These are phyloP conservation scores for Xylaria sp. DNA, from an alignment of 2,329 filamentous ascomycete genomes.

Conservation along the genomic window DNA sequence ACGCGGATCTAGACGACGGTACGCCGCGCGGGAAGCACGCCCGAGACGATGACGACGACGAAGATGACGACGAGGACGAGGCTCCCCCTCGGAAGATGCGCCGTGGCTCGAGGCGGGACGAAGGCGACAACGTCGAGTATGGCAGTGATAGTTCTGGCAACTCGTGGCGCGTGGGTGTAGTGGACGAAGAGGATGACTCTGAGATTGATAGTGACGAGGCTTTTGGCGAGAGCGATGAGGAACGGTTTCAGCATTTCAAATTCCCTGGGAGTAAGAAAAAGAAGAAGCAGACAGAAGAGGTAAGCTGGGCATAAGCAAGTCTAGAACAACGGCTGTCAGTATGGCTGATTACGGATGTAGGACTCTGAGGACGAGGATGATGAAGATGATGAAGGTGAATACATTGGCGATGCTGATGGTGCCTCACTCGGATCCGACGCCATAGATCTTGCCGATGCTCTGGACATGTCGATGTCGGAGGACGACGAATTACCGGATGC, in stretches of 20 bases:
- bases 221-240: slow-evolving; percentile 88
- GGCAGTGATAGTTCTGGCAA: slow-evolving; percentile 88
- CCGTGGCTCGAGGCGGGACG: slow-evolving; percentile 51
- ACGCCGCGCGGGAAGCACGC: slow-evolving; percentile 54
- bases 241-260: slow-evolving; percentile 79
- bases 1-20: slow-evolving; percentile 52
- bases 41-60: slow-evolving; percentile 57
- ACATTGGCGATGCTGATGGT: slow-evolving; percentile 65
- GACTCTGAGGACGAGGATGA: slow-evolving; percentile 68
- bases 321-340: neutral
- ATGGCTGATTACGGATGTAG: slow-evolving; percentile 46
- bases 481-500: slow-evolving; percentile 62
- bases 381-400: slow-evolving; percentile 64
- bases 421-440: slow-evolving; percentile 69
- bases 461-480: slow-evolving; percentile 59
- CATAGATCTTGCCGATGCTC: slow-evolving; percentile 66
- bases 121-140: slow-evolving; percentile 70
- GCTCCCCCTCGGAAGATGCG: slow-evolving; percentile 58
- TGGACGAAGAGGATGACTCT: slow-evolving; percentile 70
- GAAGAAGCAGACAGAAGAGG: slow-evolving; percentile 57
- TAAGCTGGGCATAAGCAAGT: slow-evolving; percentile 48
- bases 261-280: slow-evolving; percentile 61
- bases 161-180: slow-evolving; percentile 80
- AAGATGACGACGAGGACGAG: slow-evolving; percentile 70
- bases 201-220: slow-evolving; percentile 79